Percentiles rank a stretch among this genome's conserved stretches.
Conservation (phyloP, 352 stramenopile species). For the Globisporangium uncinulatum region DNA sequence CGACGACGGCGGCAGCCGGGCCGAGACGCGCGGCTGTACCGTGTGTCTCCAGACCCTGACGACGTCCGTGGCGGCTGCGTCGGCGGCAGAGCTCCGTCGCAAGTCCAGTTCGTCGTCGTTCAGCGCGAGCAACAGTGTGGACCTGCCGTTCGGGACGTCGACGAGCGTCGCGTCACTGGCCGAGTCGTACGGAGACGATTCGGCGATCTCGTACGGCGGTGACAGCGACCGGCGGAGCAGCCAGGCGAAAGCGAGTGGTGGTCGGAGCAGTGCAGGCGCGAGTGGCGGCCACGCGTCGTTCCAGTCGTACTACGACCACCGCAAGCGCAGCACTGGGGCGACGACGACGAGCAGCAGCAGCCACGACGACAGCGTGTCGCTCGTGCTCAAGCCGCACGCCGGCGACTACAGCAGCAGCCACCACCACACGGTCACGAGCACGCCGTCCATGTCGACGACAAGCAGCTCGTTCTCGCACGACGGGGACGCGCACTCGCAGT, state of each 20-base stretch:
- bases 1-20: conserved; percentile 15
- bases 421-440: conserved; percentile 9
- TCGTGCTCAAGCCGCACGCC: conserved; percentile 13
- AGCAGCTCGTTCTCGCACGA: conserved; percentile 52
- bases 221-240: conserved; percentile 12
- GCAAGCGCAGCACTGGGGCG: conserved; percentile 10
- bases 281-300: conserved; percentile 18
- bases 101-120: conserved; percentile 14
- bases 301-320: conserved; percentile 15
- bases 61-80: not conserved
- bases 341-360: conserved; percentile 4
- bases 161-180: conserved; percentile 14
- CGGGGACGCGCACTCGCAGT: conserved; percentile 2
- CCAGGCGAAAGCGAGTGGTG: conserved; percentile 12
- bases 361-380: conserved; percentile 2
- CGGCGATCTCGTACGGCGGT: conserved; percentile 14
- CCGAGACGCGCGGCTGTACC: conserved; percentile 25
- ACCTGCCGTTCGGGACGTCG: not conserved
- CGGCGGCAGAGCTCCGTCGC: not conserved
- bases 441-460: conserved; percentile 48
- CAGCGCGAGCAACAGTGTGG: conserved; percentile 7
- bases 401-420: conserved; percentile 15
- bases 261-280: too few relatives aligned
- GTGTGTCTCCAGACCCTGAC: conserved; percentile 12
- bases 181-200: conserved; percentile 5